A percentile compares a stretch with the other conserved stretches of the same genome.
Conservation (phyloP, 2,329 filamentous ascomycete species). For the Talaromyces sp. region DNA sequence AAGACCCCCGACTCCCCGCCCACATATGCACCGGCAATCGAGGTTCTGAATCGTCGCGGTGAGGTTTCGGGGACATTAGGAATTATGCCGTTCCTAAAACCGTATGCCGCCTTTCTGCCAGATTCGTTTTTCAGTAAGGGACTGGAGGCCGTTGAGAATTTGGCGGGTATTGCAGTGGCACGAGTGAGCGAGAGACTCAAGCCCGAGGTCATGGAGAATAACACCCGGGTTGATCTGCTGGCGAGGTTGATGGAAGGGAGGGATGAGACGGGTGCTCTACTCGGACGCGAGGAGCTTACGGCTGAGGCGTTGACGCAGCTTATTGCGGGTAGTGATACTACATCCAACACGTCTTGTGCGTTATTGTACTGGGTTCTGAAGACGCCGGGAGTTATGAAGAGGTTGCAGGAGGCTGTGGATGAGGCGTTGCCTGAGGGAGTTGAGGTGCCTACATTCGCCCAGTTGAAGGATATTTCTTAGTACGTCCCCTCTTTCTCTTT, state of each 20-base stretch:
- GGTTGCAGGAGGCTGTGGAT: slow-evolving; percentile 75
- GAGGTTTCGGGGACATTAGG: slow-evolving; percentile 82
- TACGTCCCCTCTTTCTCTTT: slow-evolving; percentile 24
- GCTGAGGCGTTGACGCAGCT: slow-evolving; percentile 87
- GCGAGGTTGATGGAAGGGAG: slow-evolving; percentile 80
- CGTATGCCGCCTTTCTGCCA: slow-evolving; percentile 75
- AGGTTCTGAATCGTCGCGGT: slow-evolving; percentile 83
- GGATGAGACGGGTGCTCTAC: slow-evolving; percentile 71
- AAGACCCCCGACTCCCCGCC: slow-evolving; percentile 58
- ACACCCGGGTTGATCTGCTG: slow-evolving; percentile 73
- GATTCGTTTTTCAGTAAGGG: slow-evolving; percentile 79
- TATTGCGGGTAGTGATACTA: slow-evolving; percentile 67
- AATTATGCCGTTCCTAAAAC: slow-evolving; percentile 69
- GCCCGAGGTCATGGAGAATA: slow-evolving; percentile 57
- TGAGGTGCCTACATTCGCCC: slow-evolving; percentile 66
- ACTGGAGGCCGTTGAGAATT: slow-evolving; percentile 68
- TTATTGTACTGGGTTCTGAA: slow-evolving; percentile 72
- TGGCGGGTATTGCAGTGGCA: slow-evolving; percentile 84
- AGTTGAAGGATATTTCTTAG: slow-evolving; percentile 73
- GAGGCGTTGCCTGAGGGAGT: slow-evolving; percentile 58
- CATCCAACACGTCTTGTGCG: slow-evolving; percentile 74
- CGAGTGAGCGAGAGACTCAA: slow-evolving; percentile 72
- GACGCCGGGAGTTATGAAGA: slow-evolving; percentile 67
- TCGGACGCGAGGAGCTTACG: slow-evolving; percentile 76
- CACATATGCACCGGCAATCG: slow-evolving; percentile 72